Evolutionary conservation across 179 eudicot species (phyloP).

Genomic region (Beta lomatogona): DNA sequence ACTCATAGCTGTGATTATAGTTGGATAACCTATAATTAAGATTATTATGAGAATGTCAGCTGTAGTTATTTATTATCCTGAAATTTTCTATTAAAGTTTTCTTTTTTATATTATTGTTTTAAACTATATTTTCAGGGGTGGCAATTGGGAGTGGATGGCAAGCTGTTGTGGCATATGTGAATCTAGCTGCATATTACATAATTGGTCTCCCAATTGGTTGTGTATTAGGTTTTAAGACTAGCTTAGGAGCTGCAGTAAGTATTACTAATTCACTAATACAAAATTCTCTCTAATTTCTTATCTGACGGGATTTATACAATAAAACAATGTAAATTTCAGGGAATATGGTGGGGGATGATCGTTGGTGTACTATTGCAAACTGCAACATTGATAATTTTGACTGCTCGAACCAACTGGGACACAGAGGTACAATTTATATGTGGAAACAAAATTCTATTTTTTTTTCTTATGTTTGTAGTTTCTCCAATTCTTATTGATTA

Average conservation of each 20-base stretch:
- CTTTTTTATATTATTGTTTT: too few species aligned
- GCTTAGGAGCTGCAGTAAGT: constrained; percentile 44
- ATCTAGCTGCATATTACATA: constrained; percentile 40
- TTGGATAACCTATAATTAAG: too few species aligned
- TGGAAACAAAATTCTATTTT: neutral
- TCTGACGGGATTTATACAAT: neutral
- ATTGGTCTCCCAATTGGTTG: constrained; percentile 53
- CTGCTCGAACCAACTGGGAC: constrained; percentile 49
- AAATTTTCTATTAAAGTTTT: neutral
- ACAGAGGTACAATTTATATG: constrained; percentile 30
- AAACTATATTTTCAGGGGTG: constrained; percentile 33
- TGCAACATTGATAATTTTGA: constrained; percentile 39
- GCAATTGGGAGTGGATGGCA: constrained; percentile 61
- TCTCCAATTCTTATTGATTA: too few species aligned
- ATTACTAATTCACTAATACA: neutral
- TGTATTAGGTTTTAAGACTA: constrained; percentile 47
- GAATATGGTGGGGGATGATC: constrained; percentile 59
- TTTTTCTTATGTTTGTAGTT: neutral
- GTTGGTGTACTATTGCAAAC: constrained; percentile 45
- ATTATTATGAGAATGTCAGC: too few species aligned
- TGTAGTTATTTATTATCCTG: too few species aligned
- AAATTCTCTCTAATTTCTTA: too few species aligned
- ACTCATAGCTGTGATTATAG: too few species aligned
- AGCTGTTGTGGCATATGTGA: constrained; percentile 47
- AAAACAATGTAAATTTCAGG: constrained; percentile 29